A percentile compares a stretch with the other conserved stretches of the same genome.
These are phyloP conservation scores for Solanum paucissectum DNA, from an alignment of 257 asterid genomes.

Conservation along the genomic window DNA sequence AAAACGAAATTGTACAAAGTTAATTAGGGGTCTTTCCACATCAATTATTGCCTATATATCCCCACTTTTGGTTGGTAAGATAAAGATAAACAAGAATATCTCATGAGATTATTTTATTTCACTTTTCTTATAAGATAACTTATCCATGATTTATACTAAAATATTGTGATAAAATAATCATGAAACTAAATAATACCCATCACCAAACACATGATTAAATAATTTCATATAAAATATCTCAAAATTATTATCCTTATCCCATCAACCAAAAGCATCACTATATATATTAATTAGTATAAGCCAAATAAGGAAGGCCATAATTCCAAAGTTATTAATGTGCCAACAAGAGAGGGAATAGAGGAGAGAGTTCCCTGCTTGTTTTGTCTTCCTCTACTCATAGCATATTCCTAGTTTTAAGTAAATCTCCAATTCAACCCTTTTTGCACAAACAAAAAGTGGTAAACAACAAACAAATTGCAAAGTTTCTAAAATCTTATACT, in stretches of 20 bases:
- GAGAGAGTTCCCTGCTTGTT: constrained; percentile 31
- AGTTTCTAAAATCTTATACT: background rate
- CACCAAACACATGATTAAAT: background rate
- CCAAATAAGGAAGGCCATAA: constrained; percentile 36
- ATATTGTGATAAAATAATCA: background rate
- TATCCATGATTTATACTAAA: too few species aligned
- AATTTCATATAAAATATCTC: background rate
- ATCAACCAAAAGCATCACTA: fast-evolving
- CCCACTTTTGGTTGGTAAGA: background rate
- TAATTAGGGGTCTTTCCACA: constrained; percentile 10
- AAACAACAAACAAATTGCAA: background rate
- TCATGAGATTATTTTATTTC: background rate
- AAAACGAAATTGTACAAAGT: background rate
- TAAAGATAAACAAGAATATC: background rate
- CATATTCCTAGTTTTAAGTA: constrained; percentile 12
- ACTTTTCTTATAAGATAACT: too few species aligned
- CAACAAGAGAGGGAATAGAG: constrained; percentile 7
- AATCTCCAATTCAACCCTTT: background rate
- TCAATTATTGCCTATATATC: constrained; percentile 20
- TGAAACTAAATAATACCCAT: background rate
- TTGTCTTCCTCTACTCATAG: constrained; percentile 18
- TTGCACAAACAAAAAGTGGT: background rate
- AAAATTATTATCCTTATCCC: background rate
- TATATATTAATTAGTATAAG: constrained; percentile 56
- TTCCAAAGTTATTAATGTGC: background rate